Percentiles rank a stretch among this genome's conserved stretches.
phyloP scores from a whole-genome alignment of 2,329 filamentous ascomycete genomes.

The Myriosclerotinia scirpicola region DNA sequence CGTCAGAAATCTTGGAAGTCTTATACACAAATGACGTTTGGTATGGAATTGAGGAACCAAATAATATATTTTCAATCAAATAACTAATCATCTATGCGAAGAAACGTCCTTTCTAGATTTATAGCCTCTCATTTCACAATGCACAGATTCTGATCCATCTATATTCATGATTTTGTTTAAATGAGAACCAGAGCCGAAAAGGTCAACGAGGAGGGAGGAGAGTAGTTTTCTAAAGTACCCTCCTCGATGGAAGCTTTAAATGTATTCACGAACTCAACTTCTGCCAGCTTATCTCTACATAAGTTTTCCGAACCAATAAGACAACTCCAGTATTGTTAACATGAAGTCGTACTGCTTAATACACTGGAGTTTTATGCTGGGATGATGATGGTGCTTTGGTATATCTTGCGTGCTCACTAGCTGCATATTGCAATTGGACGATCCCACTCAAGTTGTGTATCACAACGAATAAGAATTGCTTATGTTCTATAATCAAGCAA shows the following conservation, averaged over 20 bases:
- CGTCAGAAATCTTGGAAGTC: neutral
- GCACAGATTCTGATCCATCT: neutral
- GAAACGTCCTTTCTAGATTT: too few relatives aligned
- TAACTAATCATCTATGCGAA: neutral
- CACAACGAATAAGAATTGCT: neutral
- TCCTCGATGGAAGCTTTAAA: neutral
- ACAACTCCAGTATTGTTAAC: neutral
- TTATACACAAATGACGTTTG: neutral
- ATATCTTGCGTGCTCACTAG: slow-evolving; percentile 5
- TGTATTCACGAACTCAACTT: neutral
- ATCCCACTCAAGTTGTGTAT: neutral
- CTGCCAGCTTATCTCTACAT: neutral
- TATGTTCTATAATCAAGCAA: neutral
- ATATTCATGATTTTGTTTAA: neutral
- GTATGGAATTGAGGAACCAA: neutral
- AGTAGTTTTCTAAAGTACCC: neutral
- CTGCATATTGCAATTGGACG: neutral
- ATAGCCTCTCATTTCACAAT: neutral
- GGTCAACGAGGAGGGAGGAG: neutral
- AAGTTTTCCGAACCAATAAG: neutral
- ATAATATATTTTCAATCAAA: neutral
- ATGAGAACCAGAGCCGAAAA: neutral
- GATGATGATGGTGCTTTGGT: slow-evolving; percentile 9
- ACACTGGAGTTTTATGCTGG: neutral
- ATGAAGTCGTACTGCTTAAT: neutral